These are phyloP conservation scores for Aureobasidium sp. DNA, from an alignment of 2,329 filamentous ascomycete species.

Conservation along the genomic window DNA sequence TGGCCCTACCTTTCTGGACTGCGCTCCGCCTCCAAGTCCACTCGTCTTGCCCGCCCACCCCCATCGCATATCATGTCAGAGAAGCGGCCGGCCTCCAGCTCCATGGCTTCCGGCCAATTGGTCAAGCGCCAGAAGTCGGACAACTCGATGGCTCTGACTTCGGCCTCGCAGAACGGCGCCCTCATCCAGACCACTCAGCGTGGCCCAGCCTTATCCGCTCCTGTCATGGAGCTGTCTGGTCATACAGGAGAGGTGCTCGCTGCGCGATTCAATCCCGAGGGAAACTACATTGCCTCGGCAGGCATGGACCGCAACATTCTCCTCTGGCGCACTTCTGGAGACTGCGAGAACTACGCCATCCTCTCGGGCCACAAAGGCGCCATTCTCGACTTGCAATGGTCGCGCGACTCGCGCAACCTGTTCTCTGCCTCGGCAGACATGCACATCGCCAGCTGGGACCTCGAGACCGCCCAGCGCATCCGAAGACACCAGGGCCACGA, in stretches of 20 bases:
- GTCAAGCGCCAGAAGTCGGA: conserved; percentile 83
- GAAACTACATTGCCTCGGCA: conserved; percentile 83
- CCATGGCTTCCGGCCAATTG: conserved; percentile 69
- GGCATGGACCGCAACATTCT: conserved; percentile 92
- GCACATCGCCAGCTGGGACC: conserved; percentile 89
- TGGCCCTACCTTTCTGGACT: background rate
- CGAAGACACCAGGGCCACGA: conserved; percentile 88
- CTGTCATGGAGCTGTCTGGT: conserved; percentile 83
- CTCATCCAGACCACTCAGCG: conserved; percentile 60
- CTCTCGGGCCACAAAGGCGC: conserved; percentile 86
- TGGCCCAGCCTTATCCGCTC: conserved; percentile 76
- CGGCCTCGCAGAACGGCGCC: conserved; percentile 50
- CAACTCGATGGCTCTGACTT: conserved; percentile 46
- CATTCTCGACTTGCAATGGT: conserved; percentile 90
- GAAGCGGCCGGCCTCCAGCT: conserved; percentile 82
- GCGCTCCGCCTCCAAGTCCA: background rate
- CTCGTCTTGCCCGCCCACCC: background rate
- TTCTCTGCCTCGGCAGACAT: conserved; percentile 92
- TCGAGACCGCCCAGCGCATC: conserved; percentile 86
- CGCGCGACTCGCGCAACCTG: conserved; percentile 80
- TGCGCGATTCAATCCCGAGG: conserved; percentile 80
- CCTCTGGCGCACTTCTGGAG: conserved; percentile 85
- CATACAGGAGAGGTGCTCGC: conserved; percentile 80
- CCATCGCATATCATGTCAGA: conserved; percentile 36
- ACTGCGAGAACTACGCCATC: conserved; percentile 89